Evolutionary conservation across 2,329 filamentous ascomycete species (phyloP), one percentile per base, ranked within the genome.

Genomic region (Phialocephala subalpina): DNA sequence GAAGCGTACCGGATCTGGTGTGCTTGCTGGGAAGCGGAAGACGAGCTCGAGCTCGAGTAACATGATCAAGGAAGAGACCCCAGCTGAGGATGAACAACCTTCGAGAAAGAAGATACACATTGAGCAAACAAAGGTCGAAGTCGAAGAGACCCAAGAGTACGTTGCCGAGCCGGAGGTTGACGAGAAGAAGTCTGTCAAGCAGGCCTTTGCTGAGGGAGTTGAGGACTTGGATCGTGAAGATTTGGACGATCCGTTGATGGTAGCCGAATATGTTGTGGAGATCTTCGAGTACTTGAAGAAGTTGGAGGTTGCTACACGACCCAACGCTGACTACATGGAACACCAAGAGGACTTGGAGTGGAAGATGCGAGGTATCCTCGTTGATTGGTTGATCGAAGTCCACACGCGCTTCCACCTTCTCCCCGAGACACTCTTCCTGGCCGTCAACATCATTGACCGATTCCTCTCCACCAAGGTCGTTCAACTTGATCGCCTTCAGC

Each of bases 311-410:
- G 81, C 84, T 78, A 93, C 84, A 80, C 89, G 94, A 76, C 94
- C 95, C 73, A 97, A 98, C 81, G 90, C 94, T 20, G 83, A 96
- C 69, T 99, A 99, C 83, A 99, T 99, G 90, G 87, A 92, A 59
- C 92, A 95, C 80, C 96, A 99, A 78, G 92, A 92, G 70, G 94
- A 97, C 73, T 85, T 99, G 14, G 95, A 97, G 80, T 99, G 96
- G 96, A 97, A 97, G 86, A 97, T 97, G 82, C 93, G 96, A 74
- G 95, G 94, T 70, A 97, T 99, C 72, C 87, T 99, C 62, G 90
- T 98, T 72, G 96, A 99, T 82, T 99, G 96, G 96, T 86, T 99
- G 71, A 94, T 99, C 69, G 96, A 99, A 80, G 96, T 99, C 56
- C 96, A 99, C 83, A 97, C 93, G 25, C 92, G 95, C 64, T 99